Base-by-base conservation (phyloP, 192 early-diverging fungal species). In the Backusella macrospora region DNA sequence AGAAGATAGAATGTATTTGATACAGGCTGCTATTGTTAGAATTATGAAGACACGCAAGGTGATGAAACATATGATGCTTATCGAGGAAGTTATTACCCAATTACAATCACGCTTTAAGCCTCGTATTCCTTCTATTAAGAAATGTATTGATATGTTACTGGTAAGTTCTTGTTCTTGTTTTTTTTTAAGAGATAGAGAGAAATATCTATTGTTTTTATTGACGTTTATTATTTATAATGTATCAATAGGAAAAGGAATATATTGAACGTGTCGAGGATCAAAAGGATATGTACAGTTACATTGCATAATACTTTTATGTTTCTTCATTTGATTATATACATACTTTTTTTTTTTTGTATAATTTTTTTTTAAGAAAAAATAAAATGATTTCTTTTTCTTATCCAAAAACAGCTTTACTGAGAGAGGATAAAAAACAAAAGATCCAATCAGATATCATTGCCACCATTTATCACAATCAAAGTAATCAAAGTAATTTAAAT, bases 1-100 rank as follows among this genome's bases (percentile, higher is more conserved):
- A 73, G 90, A 95, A 75, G 97, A 98, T 79, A 90, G 98, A 47
- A 95, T 93, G 84, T 82, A 90, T 68, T 80, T 95, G 70, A 98
- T 99, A 83, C 96, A 99, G 83, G 92, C 97, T 6, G 97, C 98
- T 0, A 97, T 99, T 86, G 98, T 99, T 47, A 94, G 98, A 18
- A 96, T 99, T 74, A 99, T 99, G 98, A 99, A 99, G 87, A 94
- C 96, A 2, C 92, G 97, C 39, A 96, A 98, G 82, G 86, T 86
- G 44, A 83, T 98, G 84, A 90, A 92, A 70, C 94, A 98, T 80
- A 84, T 90, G 7, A 80, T 87, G 45, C 87, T 99, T 15, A 90
- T 99, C 44, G 86, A 92, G 34, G 97, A 98, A 72, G 94, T 96
- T 5, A 95, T 98, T 64, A 81, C 87, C 8, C 95, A 97, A 73